Base-by-base conservation (phyloP, 306 rosid genomes). In the Ormosia emarginata region DNA sequence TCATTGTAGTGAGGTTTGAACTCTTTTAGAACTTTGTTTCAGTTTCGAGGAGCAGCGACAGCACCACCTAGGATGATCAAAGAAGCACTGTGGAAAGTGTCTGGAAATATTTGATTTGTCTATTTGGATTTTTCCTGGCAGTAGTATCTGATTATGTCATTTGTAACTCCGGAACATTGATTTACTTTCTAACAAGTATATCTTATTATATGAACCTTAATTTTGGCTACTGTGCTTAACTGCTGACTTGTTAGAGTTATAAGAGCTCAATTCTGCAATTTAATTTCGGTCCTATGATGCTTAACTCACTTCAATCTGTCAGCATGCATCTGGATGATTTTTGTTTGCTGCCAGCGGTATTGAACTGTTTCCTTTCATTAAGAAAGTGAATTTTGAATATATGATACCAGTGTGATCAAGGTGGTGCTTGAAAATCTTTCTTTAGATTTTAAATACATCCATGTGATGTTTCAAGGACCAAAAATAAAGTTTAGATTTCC, bases 11-110 rank as follows among this genome's bases (percentile, higher is more conserved):
- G 46, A 68, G 69, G 77, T 57, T 30, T 85, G 55, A 58, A 50
- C 10, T 80, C 57, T 68, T 39, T 63, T 33, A 30, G 34, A n/a
- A 13, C 58, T 65, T 53, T 39, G 67, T 77, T 87, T 74, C 93
- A 94, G 98, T 89, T 89, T 85, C 86, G 88, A 72, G 98, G 98
- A 71, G 86, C 85, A 7, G 97, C 88, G 6, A 81, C 79, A 55
- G 92, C 97, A 46, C 89, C 97, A 2, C 84, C 62, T 30, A 82
- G 86, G 79, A 87, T 87, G 94, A 88, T 94, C 84, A 87, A 91
- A 82, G 91, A 89, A 80, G 91, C 89, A 36, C 90, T 94, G 8
- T 74, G 84, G 91, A 90, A 88, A 80, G 82, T 87, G 71, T 90
- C 90, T 15, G 86, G 82, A 59, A 89, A 75, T 43, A 24, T 72